Conservation (phyloP, 352 stramenopile species). For the Globisporangium abappressorium region DNA sequence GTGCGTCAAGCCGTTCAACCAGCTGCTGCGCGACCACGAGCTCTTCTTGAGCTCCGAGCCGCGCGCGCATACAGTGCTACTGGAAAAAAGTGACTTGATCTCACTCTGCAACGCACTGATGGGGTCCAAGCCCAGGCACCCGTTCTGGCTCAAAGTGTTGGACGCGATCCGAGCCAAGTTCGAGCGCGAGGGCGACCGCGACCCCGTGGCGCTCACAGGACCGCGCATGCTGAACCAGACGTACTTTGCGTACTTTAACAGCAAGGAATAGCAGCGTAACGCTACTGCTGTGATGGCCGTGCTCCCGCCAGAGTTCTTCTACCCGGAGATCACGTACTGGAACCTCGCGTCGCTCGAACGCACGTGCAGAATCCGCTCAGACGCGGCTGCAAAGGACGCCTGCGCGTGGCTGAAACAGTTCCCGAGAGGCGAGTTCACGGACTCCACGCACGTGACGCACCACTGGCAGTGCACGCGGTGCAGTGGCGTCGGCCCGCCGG, state of each 20-base stretch:
- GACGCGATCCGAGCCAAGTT: slow-evolving; percentile 47
- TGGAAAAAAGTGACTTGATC: slow-evolving; percentile 30
- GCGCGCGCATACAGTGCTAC: slow-evolving; percentile 35
- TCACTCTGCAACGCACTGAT: slow-evolving; percentile 60
- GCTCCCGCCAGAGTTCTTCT: slow-evolving; percentile 45
- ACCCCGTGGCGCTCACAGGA: slow-evolving; percentile 44
- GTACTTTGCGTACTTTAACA: slow-evolving; percentile 19
- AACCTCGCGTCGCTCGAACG: slow-evolving; percentile 37
- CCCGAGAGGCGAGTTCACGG: slow-evolving; percentile 45
- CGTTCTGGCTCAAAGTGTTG: slow-evolving; percentile 50
- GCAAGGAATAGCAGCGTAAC: not conserved
- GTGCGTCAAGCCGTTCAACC: slow-evolving; percentile 38
- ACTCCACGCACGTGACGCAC: slow-evolving; percentile 39
- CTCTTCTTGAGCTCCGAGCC: slow-evolving; percentile 53
- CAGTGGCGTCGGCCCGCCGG: slow-evolving; percentile 24
- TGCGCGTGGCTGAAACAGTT: slow-evolving; percentile 42
- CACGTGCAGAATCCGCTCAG: slow-evolving; percentile 19
- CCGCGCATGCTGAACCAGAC: slow-evolving; percentile 47
- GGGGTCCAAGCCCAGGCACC: slow-evolving; percentile 41
- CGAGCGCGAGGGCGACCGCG: slow-evolving; percentile 21
- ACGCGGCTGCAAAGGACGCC: slow-evolving; percentile 22
- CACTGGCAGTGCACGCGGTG: slow-evolving; percentile 70
- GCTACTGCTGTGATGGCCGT: slow-evolving; percentile 21
- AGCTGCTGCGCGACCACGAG: slow-evolving; percentile 25
- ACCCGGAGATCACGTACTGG: slow-evolving; percentile 53